Base-by-base conservation (phyloP, 2,329 filamentous ascomycete species). In the Aspergillus proliferans region DNA sequence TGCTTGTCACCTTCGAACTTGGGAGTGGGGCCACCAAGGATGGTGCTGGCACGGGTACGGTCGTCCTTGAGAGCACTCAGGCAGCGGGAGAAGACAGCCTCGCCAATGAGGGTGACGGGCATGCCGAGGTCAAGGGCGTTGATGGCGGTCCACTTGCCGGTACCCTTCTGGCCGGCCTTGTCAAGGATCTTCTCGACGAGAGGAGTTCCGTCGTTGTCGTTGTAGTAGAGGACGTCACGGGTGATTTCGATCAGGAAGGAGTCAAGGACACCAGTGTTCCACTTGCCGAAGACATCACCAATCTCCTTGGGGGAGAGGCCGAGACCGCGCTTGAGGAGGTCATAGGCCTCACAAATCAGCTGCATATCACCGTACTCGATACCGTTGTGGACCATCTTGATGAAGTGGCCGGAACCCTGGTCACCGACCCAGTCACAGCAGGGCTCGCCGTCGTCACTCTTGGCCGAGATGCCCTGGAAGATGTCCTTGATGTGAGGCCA, bases 361-460 rank as follows among this genome's bases (percentile, higher is more conserved):
- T 98, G 93, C 93, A 98, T 98, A 79, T 98, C 93, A 84, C 93
- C 93, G 73, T 98, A 98, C 80, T 98, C 93, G 66, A 98, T 98
- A 83, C 93, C 93, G 78, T 98, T 98, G 86, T 98, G 93, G 57
- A 98, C 93, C 93, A 98, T 98, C 88, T 98, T 98, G 81, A 98
- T 92, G 82, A 96, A 98, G 85, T 98, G 93, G 65, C 93, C 93
- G 77, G 93, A 88, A 84, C 93, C 93, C 76, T 97, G 90, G 77
- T 97, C 93, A 79, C 93, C 93, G 66, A 98, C 93, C 93, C 93
- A 98, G 77, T 98, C 93, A 71, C 93, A 98, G 85, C 93, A 98
- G 59, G 93, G 78, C 82, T 98, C 93, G 66, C 85, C 86, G 68
- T 96, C 86, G 68, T 96, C 92, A 74, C 88, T 94, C 85, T 98